Percentiles rank a stretch among this genome's conserved stretches.
Evolutionary conservation across 106 monocot genomes (phyloP).

Genomic region (Allium sativum): DNA sequence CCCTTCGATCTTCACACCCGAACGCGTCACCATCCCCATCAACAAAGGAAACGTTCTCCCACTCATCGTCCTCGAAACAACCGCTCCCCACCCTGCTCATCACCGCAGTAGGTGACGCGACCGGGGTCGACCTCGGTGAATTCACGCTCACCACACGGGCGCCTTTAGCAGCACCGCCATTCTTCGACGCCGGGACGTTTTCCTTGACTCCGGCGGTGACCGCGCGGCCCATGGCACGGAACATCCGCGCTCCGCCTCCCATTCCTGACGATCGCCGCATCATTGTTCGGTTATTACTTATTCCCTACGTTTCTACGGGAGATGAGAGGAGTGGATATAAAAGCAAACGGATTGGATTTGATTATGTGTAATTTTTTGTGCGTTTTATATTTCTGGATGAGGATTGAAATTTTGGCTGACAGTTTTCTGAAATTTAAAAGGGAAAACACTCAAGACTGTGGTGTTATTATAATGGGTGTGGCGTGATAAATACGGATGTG

Average conservation of each 20-base stretch:
- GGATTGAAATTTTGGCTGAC: no score
- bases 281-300: background rate
- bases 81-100: slow-evolving; percentile 2
- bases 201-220: slow-evolving; percentile 10
- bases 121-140: background rate
- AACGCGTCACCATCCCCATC: slow-evolving; percentile 9
- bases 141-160: slow-evolving; percentile 7
- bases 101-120: slow-evolving; percentile 6
- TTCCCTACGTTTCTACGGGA: background rate
- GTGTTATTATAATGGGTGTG: no score
- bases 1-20: slow-evolving; percentile 6
- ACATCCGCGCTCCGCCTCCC: slow-evolving; percentile 27
- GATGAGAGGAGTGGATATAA: no score
- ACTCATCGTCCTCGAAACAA: slow-evolving; percentile 25
- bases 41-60: slow-evolving; percentile 15
- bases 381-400: no score
- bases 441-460: no score
- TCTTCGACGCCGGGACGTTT: background rate
- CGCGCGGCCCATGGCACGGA: slow-evolving; percentile 20
- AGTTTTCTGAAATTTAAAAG: no score
- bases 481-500: no score
- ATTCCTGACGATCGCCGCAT: slow-evolving; percentile 35
- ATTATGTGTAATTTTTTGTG: no score
- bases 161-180: background rate
- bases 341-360: no score